Percentiles rank a stretch among this genome's conserved stretches.
phyloP scores from a whole-genome alignment of 495 filamentous ascomycete genomes.

The Pseudotulostoma volvatum region DNA sequence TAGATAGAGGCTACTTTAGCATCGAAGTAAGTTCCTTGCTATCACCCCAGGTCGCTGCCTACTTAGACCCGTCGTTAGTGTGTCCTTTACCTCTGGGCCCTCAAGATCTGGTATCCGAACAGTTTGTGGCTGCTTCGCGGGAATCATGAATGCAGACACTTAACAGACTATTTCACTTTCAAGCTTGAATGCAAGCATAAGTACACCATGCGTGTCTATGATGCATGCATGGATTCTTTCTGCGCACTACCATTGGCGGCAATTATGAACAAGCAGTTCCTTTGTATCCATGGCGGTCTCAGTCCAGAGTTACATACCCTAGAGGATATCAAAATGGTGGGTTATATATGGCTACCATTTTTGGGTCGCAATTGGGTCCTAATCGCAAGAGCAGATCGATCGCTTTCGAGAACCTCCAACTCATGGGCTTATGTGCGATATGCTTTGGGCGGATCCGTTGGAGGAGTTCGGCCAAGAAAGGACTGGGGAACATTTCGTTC shows the following conservation, averaged over 20 bases:
- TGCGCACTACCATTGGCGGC: constrained; percentile 86
- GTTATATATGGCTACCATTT: constrained; percentile 13
- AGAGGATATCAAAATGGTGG: constrained; percentile 75
- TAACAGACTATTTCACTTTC: constrained; percentile 99
- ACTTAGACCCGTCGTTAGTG: constrained; percentile 33
- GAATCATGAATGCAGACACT: constrained; percentile 95
- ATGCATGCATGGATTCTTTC: constrained; percentile 97
- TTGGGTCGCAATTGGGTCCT: not conserved
- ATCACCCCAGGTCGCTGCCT: not conserved
- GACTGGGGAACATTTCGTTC: constrained; percentile 88
- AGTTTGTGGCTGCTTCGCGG: constrained; percentile 92
- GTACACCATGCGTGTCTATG: constrained; percentile 90
- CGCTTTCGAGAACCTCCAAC: constrained; percentile 95
- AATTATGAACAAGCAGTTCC: constrained; percentile 99
- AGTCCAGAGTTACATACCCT: constrained; percentile 91
- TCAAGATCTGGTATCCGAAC: constrained; percentile 99
- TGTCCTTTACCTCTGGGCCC: constrained; percentile 88
- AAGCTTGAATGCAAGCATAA: constrained; percentile 99
- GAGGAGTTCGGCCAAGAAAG: constrained; percentile 99
- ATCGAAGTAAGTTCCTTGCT: constrained; percentile 50
- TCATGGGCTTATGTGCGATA: constrained; percentile 96
- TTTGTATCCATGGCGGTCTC: constrained; percentile 94
- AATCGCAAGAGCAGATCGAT: constrained; percentile 53
- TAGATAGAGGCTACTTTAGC: constrained; percentile 95
- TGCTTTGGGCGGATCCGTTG: constrained; percentile 96